Evolutionary conservation across 345 rosid species (phyloP).

Genomic region (Gossypium longicalyx): DNA sequence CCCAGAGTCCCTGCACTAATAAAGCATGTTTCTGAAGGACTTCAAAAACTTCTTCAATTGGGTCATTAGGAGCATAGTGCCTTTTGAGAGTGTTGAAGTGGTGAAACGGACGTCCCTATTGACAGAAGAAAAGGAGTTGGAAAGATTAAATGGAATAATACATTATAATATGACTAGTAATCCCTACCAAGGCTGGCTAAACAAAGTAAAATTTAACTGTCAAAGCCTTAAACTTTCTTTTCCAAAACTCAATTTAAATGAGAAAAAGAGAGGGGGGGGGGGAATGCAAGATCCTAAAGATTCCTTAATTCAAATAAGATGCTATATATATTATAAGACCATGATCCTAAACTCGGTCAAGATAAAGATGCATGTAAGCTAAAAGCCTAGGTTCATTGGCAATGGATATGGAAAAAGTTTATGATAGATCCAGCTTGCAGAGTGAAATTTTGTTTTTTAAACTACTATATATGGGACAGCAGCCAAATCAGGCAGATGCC

Average conservation of each 20-base stretch:
- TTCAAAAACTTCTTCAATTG: conserved; percentile 45
- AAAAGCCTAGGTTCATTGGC: neutral
- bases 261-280: neutral
- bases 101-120: conserved; percentile 52
- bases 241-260: neutral
- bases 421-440: neutral
- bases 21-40: conserved; percentile 53
- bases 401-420: neutral
- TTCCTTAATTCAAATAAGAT: neutral
- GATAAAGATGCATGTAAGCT: neutral
- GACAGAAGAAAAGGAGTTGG: conserved; percentile 3
- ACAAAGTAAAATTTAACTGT: neutral
- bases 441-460: neutral
- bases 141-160: conserved; percentile 18
- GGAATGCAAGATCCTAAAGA: neutral
- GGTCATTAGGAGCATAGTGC: conserved; percentile 47
- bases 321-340: neutral
- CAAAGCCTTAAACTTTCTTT: neutral
- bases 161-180: neutral
- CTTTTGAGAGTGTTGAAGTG: conserved; percentile 55
- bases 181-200: neutral
- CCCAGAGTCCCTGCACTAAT: conserved; percentile 90
- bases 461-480: neutral
- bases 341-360: conserved; percentile 2
- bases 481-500: neutral